Conservation (phyloP, 257 asterid genomes). For the Haberlea rhodopensis region DNA sequence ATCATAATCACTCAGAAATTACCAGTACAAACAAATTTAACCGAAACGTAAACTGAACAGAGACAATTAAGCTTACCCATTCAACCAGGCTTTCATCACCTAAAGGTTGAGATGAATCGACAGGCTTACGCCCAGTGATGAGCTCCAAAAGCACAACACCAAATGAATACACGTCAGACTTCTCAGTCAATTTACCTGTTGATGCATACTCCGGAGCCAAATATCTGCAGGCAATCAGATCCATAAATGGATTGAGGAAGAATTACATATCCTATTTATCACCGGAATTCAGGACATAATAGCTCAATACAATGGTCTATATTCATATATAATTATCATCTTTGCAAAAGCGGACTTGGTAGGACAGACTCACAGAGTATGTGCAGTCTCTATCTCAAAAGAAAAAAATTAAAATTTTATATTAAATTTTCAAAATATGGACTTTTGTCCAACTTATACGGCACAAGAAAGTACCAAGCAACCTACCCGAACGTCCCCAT, state of each 20-base stretch:
- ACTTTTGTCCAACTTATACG: background rate
- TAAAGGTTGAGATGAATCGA: constrained; percentile 75
- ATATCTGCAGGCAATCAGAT: constrained; percentile 53
- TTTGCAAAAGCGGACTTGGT: background rate
- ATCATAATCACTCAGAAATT: too few species aligned
- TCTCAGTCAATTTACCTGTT: constrained; percentile 80
- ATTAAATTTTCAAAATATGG: background rate
- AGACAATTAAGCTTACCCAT: constrained; percentile 53
- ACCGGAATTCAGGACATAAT: background rate
- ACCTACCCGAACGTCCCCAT: constrained; percentile 95
- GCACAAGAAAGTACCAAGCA: background rate
- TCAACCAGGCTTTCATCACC: constrained; percentile 92
- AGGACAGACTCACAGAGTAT: background rate
- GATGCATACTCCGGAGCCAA: constrained; percentile 93
- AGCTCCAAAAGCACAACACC: constrained; percentile 91
- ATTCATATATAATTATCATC: background rate
- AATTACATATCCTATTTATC: background rate
- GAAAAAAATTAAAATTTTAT: too few species aligned
- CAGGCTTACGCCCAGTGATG: constrained; percentile 84
- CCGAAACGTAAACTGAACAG: constrained; percentile 13
- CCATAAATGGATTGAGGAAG: constrained; percentile 19
- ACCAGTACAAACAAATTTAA: constrained; percentile 4
- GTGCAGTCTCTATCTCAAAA: background rate
- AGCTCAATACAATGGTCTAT: background rate
- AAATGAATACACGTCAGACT: constrained; percentile 78